Evolutionary conservation across 1,139 yeast genomes (phyloP), one percentile per base, ranked within the genome.

Genomic region (Hyphopichia khmerensis): DNA sequence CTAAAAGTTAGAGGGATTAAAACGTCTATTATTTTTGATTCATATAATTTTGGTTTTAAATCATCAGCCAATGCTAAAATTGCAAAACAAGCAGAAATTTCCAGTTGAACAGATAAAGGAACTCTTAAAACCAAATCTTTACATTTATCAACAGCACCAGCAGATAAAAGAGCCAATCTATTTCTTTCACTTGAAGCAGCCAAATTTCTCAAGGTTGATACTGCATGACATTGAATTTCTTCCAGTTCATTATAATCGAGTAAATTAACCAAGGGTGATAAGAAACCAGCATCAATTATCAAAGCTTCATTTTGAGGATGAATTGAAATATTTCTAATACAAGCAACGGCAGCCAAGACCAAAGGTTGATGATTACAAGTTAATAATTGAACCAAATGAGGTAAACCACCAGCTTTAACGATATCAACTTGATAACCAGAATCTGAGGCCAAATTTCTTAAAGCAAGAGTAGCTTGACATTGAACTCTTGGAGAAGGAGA

Each of bases 171-270:
- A 42, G 95, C 96, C 51, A 87, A 77, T 69, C 97, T 83, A 61
- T 93, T 91, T 61, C 90, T 84, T 69, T 93, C 99, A 38, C 93
- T 83, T 42, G 95, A 84, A 7, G 99, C 99, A 21, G 99, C 99
- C 57, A 93, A 77, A 64, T 95, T 93, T 64, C 99, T 80, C 57
- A 93, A 76, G 9, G 98, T 91, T 2, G 97, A 90, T 21, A 93
- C 96, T 2, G 98, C 95, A 66, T 93, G 99, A 62, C 99, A 93
- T 70, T 91, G 96, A 51, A 93, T 91, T 66, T 93, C 99, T 63
- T 91, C 96, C 56, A 88, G 87, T 55, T 88, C 96, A 37, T 82
- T 80, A 62, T 83, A 87, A 60, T 88, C 96, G 51, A 93, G 79
- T 49, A 95, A 74, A 17, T 83, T 80, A 21, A 95, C 96, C 52